Evolutionary conservation across 2,329 filamentous ascomycete species (phyloP).

Genomic region (Cladophialophora exuberans): DNA sequence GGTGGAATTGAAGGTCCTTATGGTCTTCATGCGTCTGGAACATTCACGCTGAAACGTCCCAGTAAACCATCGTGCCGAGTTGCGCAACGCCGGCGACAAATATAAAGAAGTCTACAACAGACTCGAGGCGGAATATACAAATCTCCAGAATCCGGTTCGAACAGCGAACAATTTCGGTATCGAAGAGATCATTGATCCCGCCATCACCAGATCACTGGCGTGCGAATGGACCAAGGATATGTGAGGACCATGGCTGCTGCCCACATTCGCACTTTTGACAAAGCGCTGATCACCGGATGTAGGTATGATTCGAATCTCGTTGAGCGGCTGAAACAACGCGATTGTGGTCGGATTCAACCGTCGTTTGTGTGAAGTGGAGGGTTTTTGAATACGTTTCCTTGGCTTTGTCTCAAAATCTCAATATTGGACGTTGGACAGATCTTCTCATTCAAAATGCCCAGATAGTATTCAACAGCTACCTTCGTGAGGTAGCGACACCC

Average conservation of each 20-base stretch:
- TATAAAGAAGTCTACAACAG: conserved; percentile 58
- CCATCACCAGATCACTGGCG: conserved; percentile 58
- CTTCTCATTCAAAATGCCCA: too few species aligned
- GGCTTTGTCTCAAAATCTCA: too few species aligned
- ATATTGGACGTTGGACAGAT: too few species aligned
- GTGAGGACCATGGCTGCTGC: not conserved
- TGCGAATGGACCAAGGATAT: conserved; percentile 53
- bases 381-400: too few species aligned
- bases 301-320: conserved; percentile 58
- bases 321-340: conserved; percentile 49
- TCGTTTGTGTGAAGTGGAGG: conserved; percentile 7
- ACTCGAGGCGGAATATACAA: conserved; percentile 61
- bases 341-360: conserved; percentile 44
- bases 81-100: conserved; percentile 52
- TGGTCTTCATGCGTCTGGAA: not conserved
- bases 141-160: conserved; percentile 66
- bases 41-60: not conserved
- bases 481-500: too few species aligned
- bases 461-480: too few species aligned
- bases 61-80: conserved; percentile 63
- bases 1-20: conserved; percentile 60
- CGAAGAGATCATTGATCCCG: conserved; percentile 68
- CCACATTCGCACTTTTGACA: not conserved
- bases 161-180: conserved; percentile 67
- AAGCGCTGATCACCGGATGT: conserved; percentile 39